Evolutionary conservation across 371 early-diverging fungal species (phyloP).

Genomic region (Saksenaea vasiformis): DNA sequence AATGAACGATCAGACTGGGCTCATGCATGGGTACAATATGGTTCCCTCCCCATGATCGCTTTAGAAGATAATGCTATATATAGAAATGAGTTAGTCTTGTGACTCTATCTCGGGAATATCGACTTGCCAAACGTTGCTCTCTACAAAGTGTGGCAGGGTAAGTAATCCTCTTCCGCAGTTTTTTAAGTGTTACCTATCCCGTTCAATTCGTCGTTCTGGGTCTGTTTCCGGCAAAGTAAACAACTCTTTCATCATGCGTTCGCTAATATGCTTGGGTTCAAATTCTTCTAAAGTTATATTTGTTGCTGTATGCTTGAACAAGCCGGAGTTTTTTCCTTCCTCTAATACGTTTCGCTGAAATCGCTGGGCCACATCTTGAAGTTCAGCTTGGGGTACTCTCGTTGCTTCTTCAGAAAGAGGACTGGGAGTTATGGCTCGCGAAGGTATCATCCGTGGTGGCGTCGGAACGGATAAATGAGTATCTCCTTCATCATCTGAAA

Average conservation of each 20-base stretch:
- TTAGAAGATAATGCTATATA: slow-evolving; percentile 42
- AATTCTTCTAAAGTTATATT: not conserved
- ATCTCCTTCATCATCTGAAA: not conserved
- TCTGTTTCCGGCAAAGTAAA: slow-evolving; percentile 11
- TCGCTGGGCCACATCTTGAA: not conserved
- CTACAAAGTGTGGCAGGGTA: slow-evolving; percentile 13
- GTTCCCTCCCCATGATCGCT: slow-evolving; percentile 26
- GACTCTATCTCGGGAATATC: not conserved
- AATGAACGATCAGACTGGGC: slow-evolving; percentile 32
- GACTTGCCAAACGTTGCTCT: slow-evolving; percentile 33
- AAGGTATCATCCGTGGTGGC: not conserved
- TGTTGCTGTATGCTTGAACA: not conserved
- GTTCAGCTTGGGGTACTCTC: not conserved
- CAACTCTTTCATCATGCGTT: slow-evolving; percentile 9
- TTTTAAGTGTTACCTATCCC: slow-evolving; percentile 15
- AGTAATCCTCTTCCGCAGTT: not conserved
- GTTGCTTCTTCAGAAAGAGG: not conserved
- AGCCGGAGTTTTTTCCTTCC: not conserved
- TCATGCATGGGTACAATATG: slow-evolving; percentile 19
- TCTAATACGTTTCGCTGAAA: not conserved
- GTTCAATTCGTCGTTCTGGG: slow-evolving; percentile 12
- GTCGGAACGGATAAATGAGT: not conserved
- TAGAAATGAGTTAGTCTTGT: not conserved
- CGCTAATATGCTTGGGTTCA: not conserved
- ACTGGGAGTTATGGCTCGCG: not conserved